phyloP scores from a whole-genome alignment of 257 asterid genomes.

The Paraleonurus japonicus region DNA sequence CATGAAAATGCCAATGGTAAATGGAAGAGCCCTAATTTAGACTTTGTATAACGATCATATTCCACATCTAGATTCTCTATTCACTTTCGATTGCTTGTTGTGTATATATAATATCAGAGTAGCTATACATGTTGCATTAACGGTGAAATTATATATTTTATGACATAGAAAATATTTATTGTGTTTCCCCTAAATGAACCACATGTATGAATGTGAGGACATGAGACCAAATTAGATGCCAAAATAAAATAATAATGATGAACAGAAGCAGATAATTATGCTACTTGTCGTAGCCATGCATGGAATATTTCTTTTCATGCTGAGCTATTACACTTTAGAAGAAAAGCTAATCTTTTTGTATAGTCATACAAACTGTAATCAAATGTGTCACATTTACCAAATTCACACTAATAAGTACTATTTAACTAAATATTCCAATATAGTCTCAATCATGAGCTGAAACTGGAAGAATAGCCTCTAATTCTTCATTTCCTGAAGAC shows the following conservation, averaged over 20 bases:
- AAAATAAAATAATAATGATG: neutral
- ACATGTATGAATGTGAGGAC: neutral
- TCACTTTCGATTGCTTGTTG: too few species aligned
- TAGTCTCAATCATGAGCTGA: neutral
- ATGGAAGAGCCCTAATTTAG: too few species aligned
- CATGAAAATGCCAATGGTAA: too few species aligned
- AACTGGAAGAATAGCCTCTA: neutral
- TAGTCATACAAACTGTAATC: neutral
- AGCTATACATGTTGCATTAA: too few species aligned
- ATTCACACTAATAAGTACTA: neutral
- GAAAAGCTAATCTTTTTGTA: neutral
- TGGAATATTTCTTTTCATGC: too few species aligned
- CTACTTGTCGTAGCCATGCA: neutral
- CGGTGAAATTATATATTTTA: too few species aligned
- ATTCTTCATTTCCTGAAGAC: slow-evolving; percentile 42
- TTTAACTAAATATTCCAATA: neutral
- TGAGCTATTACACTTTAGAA: too few species aligned
- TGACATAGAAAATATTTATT: too few species aligned
- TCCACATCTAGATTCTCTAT: too few species aligned
- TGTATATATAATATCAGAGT: too few species aligned
- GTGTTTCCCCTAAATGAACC: too few species aligned
- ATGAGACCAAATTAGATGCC: neutral
- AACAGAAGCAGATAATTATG: neutral
- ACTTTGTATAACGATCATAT: too few species aligned
- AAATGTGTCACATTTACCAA: neutral